These are phyloP conservation scores for Hyphopichia buzzinii DNA, from an alignment of 1,139 yeast species.

Conservation along the genomic window DNA sequence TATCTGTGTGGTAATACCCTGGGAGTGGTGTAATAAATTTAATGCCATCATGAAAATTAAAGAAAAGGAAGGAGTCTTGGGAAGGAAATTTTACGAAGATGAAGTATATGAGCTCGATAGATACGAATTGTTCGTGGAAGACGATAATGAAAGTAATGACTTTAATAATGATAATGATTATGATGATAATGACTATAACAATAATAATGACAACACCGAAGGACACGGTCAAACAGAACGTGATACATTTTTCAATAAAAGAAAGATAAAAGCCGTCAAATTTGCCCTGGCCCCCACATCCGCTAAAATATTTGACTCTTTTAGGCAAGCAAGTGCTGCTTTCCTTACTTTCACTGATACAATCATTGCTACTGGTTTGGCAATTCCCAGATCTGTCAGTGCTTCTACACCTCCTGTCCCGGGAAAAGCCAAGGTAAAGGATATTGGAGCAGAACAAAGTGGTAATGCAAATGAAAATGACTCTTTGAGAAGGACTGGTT, in stretches of 20 bases:
- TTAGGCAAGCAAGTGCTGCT: slow-evolving; percentile 32
- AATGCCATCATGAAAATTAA: slow-evolving; percentile 58
- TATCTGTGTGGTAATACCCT: slow-evolving; percentile 72
- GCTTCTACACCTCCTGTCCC: slow-evolving; percentile 25
- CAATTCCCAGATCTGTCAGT: slow-evolving; percentile 55
- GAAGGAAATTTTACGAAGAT: slow-evolving; percentile 75
- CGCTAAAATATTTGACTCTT: slow-evolving; percentile 7
- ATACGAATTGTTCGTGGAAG: slow-evolving; percentile 41
- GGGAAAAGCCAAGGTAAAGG: neutral
- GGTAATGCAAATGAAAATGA: neutral
- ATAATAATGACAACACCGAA: neutral
- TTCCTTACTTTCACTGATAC: slow-evolving; percentile 51
- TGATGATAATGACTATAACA: neutral
- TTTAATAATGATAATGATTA: slow-evolving; percentile 11
- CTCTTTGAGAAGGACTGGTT: neutral
- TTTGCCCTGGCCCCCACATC: neutral
- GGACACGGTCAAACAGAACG: neutral
- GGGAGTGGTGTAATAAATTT: slow-evolving; percentile 86
- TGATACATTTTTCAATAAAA: neutral
- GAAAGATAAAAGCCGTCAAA: neutral
- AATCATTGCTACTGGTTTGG: slow-evolving; percentile 58
- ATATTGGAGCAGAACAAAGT: too few relatives aligned
- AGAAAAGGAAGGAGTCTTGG: slow-evolving; percentile 77
- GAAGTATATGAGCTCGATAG: slow-evolving; percentile 49
- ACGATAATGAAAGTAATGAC: slow-evolving; percentile 17